phyloP scores from a whole-genome alignment of 345 rosid species.

The Dipteronia dyeriana region DNA sequence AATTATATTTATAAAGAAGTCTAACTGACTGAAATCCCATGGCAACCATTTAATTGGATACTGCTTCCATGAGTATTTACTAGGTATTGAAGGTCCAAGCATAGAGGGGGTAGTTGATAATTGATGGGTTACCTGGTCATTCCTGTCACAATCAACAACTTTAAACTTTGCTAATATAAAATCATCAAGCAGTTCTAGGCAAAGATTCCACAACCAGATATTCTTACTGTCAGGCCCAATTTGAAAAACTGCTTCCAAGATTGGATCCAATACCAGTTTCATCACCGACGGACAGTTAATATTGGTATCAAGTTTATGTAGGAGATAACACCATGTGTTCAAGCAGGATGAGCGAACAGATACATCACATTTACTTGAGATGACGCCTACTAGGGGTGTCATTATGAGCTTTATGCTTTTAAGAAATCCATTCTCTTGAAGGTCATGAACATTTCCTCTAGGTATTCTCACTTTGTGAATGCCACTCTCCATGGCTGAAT shows the following conservation, averaged over 20 bases:
- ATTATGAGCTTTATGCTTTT: conserved; percentile 57
- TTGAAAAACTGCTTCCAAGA: conserved; percentile 45
- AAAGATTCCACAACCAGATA: conserved; percentile 45
- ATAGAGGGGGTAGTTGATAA: conserved; percentile 20
- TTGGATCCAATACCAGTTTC: conserved; percentile 45
- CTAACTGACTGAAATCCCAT: conserved; percentile 46
- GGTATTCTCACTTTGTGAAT: conserved; percentile 15
- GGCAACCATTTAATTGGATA: conserved; percentile 56
- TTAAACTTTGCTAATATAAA: conserved; percentile 37
- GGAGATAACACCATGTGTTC: conserved; percentile 56
- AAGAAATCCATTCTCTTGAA: conserved; percentile 28
- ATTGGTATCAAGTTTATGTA: conserved; percentile 47
- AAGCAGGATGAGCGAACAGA: conserved; percentile 50
- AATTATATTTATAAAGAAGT: conserved; percentile 35
- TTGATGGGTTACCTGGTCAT: conserved; percentile 22
- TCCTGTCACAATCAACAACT: conserved; percentile 19
- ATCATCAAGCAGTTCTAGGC: conserved; percentile 47
- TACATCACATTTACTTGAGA: conserved; percentile 43
- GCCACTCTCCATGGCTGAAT: conserved; percentile 22
- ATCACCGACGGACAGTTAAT: conserved; percentile 36
- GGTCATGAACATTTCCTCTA: conserved; percentile 21
- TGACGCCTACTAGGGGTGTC: conserved; percentile 51
- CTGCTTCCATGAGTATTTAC: conserved; percentile 27
- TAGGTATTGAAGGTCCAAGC: conserved; percentile 28
- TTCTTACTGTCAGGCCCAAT: conserved; percentile 32